Evolutionary conservation across 2,329 filamentous ascomycete genomes (phyloP).

Genomic region (Eurotiales sp.): DNA sequence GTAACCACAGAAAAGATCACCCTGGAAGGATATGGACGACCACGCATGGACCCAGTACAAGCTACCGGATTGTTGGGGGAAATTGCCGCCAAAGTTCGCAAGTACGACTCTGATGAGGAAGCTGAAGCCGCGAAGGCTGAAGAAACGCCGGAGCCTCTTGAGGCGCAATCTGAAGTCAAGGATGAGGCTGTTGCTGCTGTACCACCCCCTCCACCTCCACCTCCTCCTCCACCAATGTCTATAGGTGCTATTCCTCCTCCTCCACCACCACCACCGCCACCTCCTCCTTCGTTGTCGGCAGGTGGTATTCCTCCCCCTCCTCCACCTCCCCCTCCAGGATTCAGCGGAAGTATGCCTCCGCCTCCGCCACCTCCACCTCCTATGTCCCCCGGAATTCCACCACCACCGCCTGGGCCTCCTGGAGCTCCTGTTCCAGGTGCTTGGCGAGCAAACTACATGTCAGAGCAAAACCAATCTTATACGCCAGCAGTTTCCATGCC

Average conservation of each 20-base stretch:
- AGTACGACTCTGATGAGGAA: slow-evolving; percentile 62
- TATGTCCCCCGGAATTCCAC: slow-evolving; percentile 44
- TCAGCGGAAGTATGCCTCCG: slow-evolving; percentile 35
- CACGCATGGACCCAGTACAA: slow-evolving; percentile 60
- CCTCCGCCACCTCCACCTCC: slow-evolving; percentile 50
- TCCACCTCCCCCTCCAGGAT: slow-evolving; percentile 32
- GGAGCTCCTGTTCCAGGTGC: slow-evolving; percentile 57
- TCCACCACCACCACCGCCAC: slow-evolving; percentile 19
- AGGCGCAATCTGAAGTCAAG: slow-evolving; percentile 46
- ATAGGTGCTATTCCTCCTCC: slow-evolving; percentile 15
- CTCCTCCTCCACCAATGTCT: slow-evolving; percentile 15
- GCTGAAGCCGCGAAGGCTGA: slow-evolving; percentile 47
- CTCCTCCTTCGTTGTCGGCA: slow-evolving; percentile 38
- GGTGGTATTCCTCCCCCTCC: slow-evolving; percentile 42
- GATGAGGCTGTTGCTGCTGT: slow-evolving; percentile 35
- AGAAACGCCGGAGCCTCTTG: slow-evolving; percentile 53
- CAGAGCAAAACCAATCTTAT: slow-evolving; percentile 54
- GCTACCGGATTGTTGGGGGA: slow-evolving; percentile 66
- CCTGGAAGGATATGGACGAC: slow-evolving; percentile 60
- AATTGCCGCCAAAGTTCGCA: slow-evolving; percentile 71
- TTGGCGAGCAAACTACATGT: slow-evolving; percentile 68
- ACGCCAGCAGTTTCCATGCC: slow-evolving; percentile 65
- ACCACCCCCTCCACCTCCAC: slow-evolving; percentile 17
- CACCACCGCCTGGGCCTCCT: slow-evolving; percentile 50
- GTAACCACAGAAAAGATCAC: slow-evolving; percentile 72